phyloP scores from a whole-genome alignment of 495 filamentous ascomycete genomes.

The Cetradonia linearis region DNA sequence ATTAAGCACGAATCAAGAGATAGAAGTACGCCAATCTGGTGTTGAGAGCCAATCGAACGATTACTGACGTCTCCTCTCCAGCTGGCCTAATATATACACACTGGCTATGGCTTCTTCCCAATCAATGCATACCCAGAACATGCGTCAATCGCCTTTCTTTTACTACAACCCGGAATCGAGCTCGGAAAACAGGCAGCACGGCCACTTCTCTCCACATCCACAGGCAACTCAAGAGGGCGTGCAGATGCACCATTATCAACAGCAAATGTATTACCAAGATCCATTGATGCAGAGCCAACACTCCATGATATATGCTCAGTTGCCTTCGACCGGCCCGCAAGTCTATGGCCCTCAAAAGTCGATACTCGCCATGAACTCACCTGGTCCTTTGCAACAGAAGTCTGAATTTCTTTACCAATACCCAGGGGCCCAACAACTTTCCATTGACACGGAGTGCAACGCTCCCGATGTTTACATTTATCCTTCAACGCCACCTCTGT shows the following conservation, averaged over 20 bases:
- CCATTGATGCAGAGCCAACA: constrained; percentile 25
- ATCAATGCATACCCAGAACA: constrained; percentile 43
- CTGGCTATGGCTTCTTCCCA: constrained; percentile 49
- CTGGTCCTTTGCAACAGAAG: constrained; percentile 65
- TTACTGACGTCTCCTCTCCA: background rate
- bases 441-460: constrained; percentile 66
- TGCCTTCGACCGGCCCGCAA: constrained; percentile 52
- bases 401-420: constrained; percentile 61
- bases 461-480: constrained; percentile 61
- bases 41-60: background rate
- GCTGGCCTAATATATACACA: constrained; percentile 7
- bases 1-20: background rate
- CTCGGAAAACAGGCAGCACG: constrained; percentile 66
- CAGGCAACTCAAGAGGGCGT: constrained; percentile 37
- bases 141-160: constrained; percentile 76
- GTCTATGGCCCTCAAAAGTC: constrained; percentile 51
- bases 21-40: constrained; percentile 6
- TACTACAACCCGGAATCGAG: constrained; percentile 79
- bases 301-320: constrained; percentile 61
- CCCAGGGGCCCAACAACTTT: constrained; percentile 31
- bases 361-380: constrained; percentile 59
- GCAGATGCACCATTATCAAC: constrained; percentile 36
- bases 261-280: constrained; percentile 34
- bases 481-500: constrained; percentile 82
- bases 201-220: constrained; percentile 74